Conservation (phyloP, 1,284 basidiomycete species). For the Ceratobasidium sp. region DNA sequence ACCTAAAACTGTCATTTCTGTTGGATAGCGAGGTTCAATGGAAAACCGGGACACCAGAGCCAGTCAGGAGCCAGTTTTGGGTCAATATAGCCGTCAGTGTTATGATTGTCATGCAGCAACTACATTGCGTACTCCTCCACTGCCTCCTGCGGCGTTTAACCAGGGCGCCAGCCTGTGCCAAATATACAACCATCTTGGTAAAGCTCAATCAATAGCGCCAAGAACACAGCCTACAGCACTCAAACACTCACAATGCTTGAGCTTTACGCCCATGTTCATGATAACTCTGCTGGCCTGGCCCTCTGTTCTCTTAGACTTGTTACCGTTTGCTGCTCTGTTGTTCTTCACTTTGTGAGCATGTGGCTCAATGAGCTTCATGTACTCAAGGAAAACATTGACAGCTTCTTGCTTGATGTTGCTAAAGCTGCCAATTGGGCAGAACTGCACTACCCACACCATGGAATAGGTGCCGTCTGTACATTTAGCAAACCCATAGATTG, state of each 20-base stretch:
- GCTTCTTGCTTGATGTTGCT: not conserved
- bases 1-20: too few species aligned
- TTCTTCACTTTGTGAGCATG: conserved; percentile 5
- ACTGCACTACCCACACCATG: conserved; percentile 12
- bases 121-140: not conserved
- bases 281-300: not conserved
- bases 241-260: not conserved
- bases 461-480: not conserved
- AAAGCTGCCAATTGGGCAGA: not conserved
- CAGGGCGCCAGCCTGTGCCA: not conserved
- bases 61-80: too few species aligned
- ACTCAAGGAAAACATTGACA: not conserved
- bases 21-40: too few species aligned
- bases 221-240: too few species aligned
- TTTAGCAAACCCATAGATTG: conserved; percentile 8
- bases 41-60: too few species aligned
- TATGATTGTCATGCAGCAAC: not conserved
- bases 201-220: not conserved
- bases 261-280: not conserved
- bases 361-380: not conserved
- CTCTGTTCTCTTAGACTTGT: too few species aligned
- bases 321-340: conserved; percentile 2
- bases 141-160: not conserved
- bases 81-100: not conserved
- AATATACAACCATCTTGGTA: not conserved